Evolutionary conservation across 78 protist species (phyloP), one percentile per base, ranked within the genome.

Genomic region (Neovahlkampfia damariscottae): DNA sequence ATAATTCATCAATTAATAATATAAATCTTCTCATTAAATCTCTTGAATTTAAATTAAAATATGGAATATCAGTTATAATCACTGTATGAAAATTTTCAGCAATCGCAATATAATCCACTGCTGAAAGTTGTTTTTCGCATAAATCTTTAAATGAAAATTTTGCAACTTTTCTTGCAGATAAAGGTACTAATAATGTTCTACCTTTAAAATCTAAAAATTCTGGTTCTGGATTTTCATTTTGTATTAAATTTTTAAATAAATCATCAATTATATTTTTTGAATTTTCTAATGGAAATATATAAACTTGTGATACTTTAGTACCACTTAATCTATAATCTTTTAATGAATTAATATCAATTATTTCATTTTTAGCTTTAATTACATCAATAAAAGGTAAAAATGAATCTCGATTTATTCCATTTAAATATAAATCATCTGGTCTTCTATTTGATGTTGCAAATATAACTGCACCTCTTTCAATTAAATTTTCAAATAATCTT

Each of bases 361-460:
- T 82, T 27, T 28, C 1, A 82, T 88, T 84, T 10, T 58, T 71
- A 5, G 38, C 29, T 29, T 84, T 40, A 0, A 93, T 40, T 31
- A 82, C 75, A 34, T 36, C 67, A 66, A 93, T 90, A 58, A 93
- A 93, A 1, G 94, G 95, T 1, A 93, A 29, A 70, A 93, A 93
- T 0, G 70, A 31, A 10, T 77, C 81, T 29, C 97, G 79, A 71
- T 93, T 89, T 30, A 93, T 50, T 0, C 97, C 97, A 66, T 81
- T 84, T 67, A 77, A 59, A 75, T 93, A 93, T 0, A 93, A 78
- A 8, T 93, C 87, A 0, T 41, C 62, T 8, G 97, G 97, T 2
- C 39, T 81, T 1, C 97, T 72, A 74, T 94, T 94, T 19, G 91
- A 85, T 8, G 97, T 94, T 1, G 93, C 89, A 19, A 94, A 88